Base-by-base conservation (phyloP, 139 green algal species). In the Haematococcus sp. region DNA sequence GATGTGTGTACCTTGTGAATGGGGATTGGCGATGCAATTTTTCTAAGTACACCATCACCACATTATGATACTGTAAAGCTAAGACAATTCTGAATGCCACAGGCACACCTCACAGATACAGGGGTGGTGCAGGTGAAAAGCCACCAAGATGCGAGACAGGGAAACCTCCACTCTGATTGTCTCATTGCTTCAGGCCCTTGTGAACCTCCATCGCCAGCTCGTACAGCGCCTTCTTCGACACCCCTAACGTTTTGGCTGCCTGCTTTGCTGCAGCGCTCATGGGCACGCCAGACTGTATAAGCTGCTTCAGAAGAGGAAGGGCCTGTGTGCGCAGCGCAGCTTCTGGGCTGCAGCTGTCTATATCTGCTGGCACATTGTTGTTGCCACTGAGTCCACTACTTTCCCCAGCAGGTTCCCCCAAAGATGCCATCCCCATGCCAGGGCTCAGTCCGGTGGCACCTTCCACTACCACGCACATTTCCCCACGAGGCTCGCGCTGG, bases 381-480 rank as follows among this genome's bases (percentile, higher is more conserved):
- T 54, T 55, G 59, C 27, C 40, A 31, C 17, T n/a, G n/a, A n/a
- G n/a, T n/a, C n/a, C n/a, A n/a, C n/a, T n/a, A n/a, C n/a, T n/a
- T 78, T 55, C 23, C 70, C 68, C 60, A 73, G 64, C 33, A 58
- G 40, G 7, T 51, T 3, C 16, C 20, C 23, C 32, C 27, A n/a
- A 51, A 69, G n/a, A 54, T 49, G 25, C 4, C n/a, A 16, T 13
- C 16, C 28, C 9, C 0, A 46, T 16, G 17, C 22, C 9, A 19
- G 5, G n/a, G 22, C 43, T 13, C 54, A n/a, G 4, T 34, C 13
- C 9, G 35, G 13, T n/a, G 3, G 52, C 70, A 1, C 83, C 87
- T 73, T 92, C 84, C 23, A 96, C 40, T n/a, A 94, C 63, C 33
- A 96, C 63, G 49, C 85, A 89, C 31, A 94, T 79, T 79, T 96